A percentile compares a stretch with the other conserved stretches of the same genome.
phyloP scores from a whole-genome alignment of 306 rosid genomes.

The Castanea crenata region DNA sequence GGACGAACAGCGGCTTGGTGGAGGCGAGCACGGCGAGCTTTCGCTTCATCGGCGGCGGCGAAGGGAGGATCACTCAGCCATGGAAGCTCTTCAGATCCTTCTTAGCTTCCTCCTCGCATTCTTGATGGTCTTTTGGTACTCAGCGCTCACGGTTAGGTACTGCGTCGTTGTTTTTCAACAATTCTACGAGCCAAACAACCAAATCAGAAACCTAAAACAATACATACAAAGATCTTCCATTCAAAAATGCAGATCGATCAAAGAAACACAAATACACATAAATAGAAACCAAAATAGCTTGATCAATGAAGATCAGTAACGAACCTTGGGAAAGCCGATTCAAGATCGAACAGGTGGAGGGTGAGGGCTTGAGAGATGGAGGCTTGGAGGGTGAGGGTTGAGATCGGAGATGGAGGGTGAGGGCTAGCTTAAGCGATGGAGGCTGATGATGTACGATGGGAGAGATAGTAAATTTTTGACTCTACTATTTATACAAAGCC shows the following conservation, averaged over 20 bases:
- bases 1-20: too few relatives aligned
- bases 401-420: too few relatives aligned
- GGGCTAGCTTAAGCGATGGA: too few relatives aligned
- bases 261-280: not conserved
- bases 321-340: conserved; percentile 15
- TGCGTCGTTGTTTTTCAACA: conserved; percentile 55
- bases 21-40: too few relatives aligned
- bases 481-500: too few relatives aligned
- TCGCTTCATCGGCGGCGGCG: too few relatives aligned
- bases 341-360: not conserved
- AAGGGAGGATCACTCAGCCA: too few relatives aligned
- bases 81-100: too few relatives aligned
- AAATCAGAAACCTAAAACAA: not conserved
- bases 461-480: too few relatives aligned
- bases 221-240: not conserved
- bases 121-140: conserved; percentile 69
- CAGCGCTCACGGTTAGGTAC: conserved; percentile 78
- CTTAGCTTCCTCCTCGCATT: conserved; percentile 94
- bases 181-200: conserved; percentile 1
- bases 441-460: too few relatives aligned
- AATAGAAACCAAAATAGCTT: not conserved
- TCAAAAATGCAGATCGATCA: not conserved
- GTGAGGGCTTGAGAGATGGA: too few relatives aligned
- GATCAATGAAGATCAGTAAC: not conserved
- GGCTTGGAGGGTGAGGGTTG: too few relatives aligned